Evolutionary conservation across 2,329 filamentous ascomycete genomes (phyloP).

Genomic region (Aspergillus pseudoglaucus): DNA sequence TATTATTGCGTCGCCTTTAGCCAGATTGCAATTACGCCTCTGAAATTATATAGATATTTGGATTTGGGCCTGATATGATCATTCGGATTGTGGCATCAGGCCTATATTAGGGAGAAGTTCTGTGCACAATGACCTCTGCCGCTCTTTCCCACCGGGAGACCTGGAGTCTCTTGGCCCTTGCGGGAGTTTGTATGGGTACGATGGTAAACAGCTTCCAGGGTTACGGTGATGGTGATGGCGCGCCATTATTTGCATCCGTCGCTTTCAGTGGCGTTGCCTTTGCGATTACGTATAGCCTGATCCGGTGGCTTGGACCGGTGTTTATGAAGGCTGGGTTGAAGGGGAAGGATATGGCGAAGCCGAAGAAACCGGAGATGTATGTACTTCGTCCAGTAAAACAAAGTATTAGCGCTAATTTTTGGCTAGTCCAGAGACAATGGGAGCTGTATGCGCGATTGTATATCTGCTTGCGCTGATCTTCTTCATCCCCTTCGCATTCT

Average conservation of each 20-base stretch:
- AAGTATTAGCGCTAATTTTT: conserved; percentile 9
- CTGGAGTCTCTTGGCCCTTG: conserved; percentile 56
- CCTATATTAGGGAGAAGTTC: not conserved
- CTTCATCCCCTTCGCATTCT: conserved; percentile 96
- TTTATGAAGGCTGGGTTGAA: conserved; percentile 86
- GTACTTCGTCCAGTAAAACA: conserved; percentile 17
- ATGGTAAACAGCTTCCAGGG: conserved; percentile 72
- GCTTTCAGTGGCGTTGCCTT: conserved; percentile 84
- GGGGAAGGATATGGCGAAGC: conserved; percentile 80
- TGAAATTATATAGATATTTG: not conserved
- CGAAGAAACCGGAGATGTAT: conserved; percentile 66
- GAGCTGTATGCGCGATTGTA: conserved; percentile 83
- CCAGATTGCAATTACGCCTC: not conserved
- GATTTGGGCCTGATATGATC: not conserved
- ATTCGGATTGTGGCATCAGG: not conserved
- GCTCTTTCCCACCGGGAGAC: conserved; percentile 49
- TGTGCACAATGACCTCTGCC: conserved; percentile 24
- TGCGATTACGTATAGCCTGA: conserved; percentile 71
- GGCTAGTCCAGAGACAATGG: conserved; percentile 83
- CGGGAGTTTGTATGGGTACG: conserved; percentile 63
- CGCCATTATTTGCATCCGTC: conserved; percentile 80
- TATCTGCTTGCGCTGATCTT: conserved; percentile 83
- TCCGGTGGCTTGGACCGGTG: conserved; percentile 84
- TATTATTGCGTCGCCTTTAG: not conserved
- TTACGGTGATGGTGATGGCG: conserved; percentile 60